Evolutionary conservation across 1,284 basidiomycete genomes (phyloP), one percentile per base, ranked within the genome.

Genomic region (Tilletia caries): DNA sequence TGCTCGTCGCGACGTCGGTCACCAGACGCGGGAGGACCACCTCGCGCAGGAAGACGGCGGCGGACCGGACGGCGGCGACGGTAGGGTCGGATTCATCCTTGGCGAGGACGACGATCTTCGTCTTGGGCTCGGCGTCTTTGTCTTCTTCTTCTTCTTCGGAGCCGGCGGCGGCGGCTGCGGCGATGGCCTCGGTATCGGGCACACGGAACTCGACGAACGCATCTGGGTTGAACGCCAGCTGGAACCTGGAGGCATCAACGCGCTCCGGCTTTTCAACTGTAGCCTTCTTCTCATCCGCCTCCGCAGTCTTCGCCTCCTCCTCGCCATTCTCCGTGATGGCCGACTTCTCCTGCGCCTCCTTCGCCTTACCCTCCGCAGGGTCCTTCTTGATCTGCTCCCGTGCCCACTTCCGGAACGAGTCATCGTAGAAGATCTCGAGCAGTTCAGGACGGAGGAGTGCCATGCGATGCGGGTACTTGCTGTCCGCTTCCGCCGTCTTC

Each of bases 391-490:
- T 69, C 18, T 67, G 67, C 27, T 83, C 83, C 66, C 86, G 83
- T 29, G 86, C 85, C 86, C 86, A 88, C 72, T 84, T 84, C 75
- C 86, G 85, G 73, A 88, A 83, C 77, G 86, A 85, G 71, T 76
- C 82, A 73, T 86, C 86, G 84, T 86, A 87, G 83, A 85, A 87
- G 52, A 84, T 80, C 75, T 87, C 86, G 66, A 88, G 78, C 43
- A 88, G 80, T 80, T 88, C 87, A n/a, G 86, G 86, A 66, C 87
- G 86, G n/a, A 88, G 85, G 50, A 88, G 82, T n/a, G 85, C 82
- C 71, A 87, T 84, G 68, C 86, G 75, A 77, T 88, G 87, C 34
- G 87, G 87, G 80, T 88, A 88, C 44, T 81, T 74, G 48, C 80
- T 75, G 29, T 84, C 69, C 60, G 77, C 73, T 8, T 66, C 29